Base-by-base conservation (phyloP, 257 asterid genomes). In the Primulina eburnea region DNA sequence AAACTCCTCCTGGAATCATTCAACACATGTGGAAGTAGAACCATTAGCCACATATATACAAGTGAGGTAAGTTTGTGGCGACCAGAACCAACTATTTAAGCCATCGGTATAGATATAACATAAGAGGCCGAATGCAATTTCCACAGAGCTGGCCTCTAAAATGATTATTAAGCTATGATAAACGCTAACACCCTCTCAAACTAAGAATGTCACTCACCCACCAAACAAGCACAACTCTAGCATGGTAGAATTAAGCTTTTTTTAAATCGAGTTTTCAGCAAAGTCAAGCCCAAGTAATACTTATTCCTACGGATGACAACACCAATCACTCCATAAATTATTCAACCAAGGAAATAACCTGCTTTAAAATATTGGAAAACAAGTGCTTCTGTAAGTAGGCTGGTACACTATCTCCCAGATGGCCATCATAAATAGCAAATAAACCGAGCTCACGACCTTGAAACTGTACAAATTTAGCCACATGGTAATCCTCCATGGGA, bases 401-500 rank as follows among this genome's bases (percentile, higher is more conserved):
- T 35, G 99, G 99, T 60, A 93, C 97, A 14, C 75, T 82, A 69
- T 90, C 96, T 47, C 98, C 97, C 63, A 92, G 76, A 78, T 92
- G 97, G 32, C 97, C 98, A 63, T 92, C 98, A 43, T 65, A 92
- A 78, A 92, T 87, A 61, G 96, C 98, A 72, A 92, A 92, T 29
- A 92, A 85, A 14, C 98, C 98, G 8, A 90, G 83, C 77, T 88
- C 96, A 21, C 69, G 90, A 10, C 88, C 87, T 21, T 82, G 73
- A 32, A 71, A 37, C 77, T 85, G 86, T 32, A 83, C 89, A 69
- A 90, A 92, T 71, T 90, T 92, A 47, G 98, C 94, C 59, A 92
- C 98, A 79, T 92, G 91, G 83, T 74, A 92, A 81, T 92, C 98
- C 84, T 92, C 98, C 98, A 92, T 92, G 4, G 98, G 98, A 80